Evolutionary conservation across 139 green algal genomes (phyloP), one percentile per base, ranked within the genome.

Genomic region (Gonium pectorale): DNA sequence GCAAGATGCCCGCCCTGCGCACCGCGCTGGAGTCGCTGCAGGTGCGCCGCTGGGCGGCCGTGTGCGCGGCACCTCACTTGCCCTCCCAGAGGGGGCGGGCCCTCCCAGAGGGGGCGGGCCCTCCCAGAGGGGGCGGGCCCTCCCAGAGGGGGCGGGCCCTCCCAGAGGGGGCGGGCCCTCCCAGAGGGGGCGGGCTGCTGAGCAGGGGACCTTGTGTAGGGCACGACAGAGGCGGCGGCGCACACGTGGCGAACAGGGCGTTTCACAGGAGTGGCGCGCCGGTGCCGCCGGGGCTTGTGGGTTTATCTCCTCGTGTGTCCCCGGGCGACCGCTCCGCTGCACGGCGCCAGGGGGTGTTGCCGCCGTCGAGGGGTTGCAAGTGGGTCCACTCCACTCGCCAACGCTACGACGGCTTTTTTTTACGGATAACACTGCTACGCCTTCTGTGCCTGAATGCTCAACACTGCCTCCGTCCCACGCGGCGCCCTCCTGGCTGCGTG

Each of bases 21-120:
- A 59, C 38, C 1, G 86, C 86, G 21, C 41, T 95, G 49, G 67
- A 88, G 21, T 64, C 49, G 24, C 80, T 95, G 26, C 51, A 74
- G n/a, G 63, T 68, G 56, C 19, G 24, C 22, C 19, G 56, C 56
- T 66, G 56, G 56, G 56, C 7, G 22, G 56, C 56, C 7, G 7
- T 64, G 19, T n/a, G n/a, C n/a, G n/a, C n/a, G n/a, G n/a, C n/a
- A n/a, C n/a, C n/a, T n/a, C n/a, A n/a, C n/a, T n/a, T n/a, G n/a
- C n/a, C n/a, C n/a, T n/a, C 17, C 40, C 8, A 52, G 63, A 44
- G 3, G 35, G 27, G 33, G 33, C 31, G 2, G 33, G 64, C n/a
- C n/a, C n/a, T n/a, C n/a, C n/a, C n/a, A n/a, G n/a, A n/a, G 35
- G 38, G 7, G 31, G 63, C 8, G 64, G 64, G 3, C 9, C 33